Evolutionary conservation across 202 grass and related monocot genomes (phyloP), one percentile per base, ranked within the genome.

Genomic region (Setaria italica): DNA sequence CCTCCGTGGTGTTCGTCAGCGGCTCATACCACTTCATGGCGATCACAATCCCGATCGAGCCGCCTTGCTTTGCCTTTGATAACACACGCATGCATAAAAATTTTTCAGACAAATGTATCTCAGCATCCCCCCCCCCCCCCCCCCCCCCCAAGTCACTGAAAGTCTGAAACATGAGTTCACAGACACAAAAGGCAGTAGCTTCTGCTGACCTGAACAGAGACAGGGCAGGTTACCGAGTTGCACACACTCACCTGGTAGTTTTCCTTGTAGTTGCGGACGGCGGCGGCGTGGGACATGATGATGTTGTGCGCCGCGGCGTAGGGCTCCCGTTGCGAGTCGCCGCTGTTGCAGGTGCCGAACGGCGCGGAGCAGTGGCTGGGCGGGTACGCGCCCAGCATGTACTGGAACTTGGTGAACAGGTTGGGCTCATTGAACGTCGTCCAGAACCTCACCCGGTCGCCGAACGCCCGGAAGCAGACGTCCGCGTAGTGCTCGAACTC

Each of bases 391-490:
- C 94, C 94, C 1, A 80, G 78, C 14, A 84, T 81, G 75, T 87
- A 97, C 49, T 67, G n/a, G 65, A 63, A 65, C 77, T 70, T 97
- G n/a, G 60, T 17, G 21, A 79, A 9, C 21, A 94, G 34, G 67
- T 97, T 94, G 33, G 94, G 92, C 89, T 97, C 94, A 35, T 97
- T 97, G 56, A 97, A 88, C 20, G 94, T 97, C 4, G 78, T 94
- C 94, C 94, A 97, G 60, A 81, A 77, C 72, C 73, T 89, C n/a
- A 94, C 90, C 62, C 90, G 75, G 16, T 97, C 92, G 9, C 94
- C 94, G 79, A 97, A 97, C 83, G 72, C 78, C 58, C 21, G 45
- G 88, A 97, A 97, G 84, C 94, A 97, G 0, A 97, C 88, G 20
- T 97, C 92, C 2, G 90, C 78, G 67, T 77, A 97, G 83, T 89